Conservation (phyloP, 129 eudicot genomes). For the Flaveria linearis region DNA sequence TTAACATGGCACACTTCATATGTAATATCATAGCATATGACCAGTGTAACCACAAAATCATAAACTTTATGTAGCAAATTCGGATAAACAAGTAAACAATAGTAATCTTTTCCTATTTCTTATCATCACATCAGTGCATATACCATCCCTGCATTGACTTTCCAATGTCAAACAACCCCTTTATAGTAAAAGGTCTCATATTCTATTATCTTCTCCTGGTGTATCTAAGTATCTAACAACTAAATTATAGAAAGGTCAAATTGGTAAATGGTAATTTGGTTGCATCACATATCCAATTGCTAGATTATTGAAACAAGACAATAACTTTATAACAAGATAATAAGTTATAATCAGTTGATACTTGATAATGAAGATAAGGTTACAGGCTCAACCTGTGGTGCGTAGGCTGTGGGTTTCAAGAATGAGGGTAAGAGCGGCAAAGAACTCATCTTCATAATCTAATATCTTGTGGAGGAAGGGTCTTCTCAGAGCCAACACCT, state of each 20-base stretch:
- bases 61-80: neutral
- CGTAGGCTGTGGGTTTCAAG: slow-evolving; percentile 94
- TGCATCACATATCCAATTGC: neutral
- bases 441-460: slow-evolving; percentile 96
- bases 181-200: too few relatives aligned
- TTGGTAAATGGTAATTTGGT: neutral
- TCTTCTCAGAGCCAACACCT: slow-evolving; percentile 93
- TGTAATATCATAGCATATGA: slow-evolving; percentile 1
- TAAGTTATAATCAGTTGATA: too few relatives aligned
- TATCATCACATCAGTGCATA: neutral
- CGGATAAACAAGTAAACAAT: neutral
- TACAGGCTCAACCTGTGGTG: slow-evolving; percentile 57
- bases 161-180: too few relatives aligned
- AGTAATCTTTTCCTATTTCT: slow-evolving; percentile 4
- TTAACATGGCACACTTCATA: neutral
- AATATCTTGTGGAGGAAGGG: slow-evolving; percentile 85
- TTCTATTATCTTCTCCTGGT: too few relatives aligned
- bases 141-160: too few relatives aligned
- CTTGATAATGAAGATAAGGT: neutral
- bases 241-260: neutral
- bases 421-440: slow-evolving; percentile 80
- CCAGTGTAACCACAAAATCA: slow-evolving; percentile 4
- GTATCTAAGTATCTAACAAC: too few relatives aligned
- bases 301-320: neutral
- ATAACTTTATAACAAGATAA: neutral